Conservation (phyloP, 768 basidiomycete species). For the Mycena maculata region DNA sequence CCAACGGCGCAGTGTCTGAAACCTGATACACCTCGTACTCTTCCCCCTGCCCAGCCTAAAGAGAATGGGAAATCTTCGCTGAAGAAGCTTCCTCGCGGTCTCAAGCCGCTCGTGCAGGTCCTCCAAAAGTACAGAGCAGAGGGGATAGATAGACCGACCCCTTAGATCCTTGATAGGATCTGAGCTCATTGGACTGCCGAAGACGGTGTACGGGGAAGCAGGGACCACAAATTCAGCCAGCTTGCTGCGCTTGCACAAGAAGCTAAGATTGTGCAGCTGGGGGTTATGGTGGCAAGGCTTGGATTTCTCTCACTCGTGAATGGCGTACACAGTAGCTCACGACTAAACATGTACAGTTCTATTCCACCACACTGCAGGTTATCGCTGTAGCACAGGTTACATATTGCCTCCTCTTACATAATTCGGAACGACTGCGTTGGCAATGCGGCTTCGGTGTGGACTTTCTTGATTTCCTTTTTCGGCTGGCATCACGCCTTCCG, state of each 20-base stretch:
- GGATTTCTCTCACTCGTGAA: conserved; percentile 29
- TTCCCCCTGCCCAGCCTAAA: not conserved
- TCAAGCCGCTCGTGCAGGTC: conserved; percentile 6
- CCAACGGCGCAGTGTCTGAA: not conserved
- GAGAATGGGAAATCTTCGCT: not conserved
- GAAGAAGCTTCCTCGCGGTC: not conserved
- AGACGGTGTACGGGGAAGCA: conserved; percentile 44
- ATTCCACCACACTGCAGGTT: not conserved
- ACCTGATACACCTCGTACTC: not conserved
- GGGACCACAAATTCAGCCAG: conserved; percentile 45
- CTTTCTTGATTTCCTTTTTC: conserved; percentile 1
- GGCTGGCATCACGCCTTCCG: conserved; percentile 13
- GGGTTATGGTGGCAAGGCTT: conserved; percentile 40
- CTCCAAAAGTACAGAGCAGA: conserved; percentile 14
- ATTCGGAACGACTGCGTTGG: not conserved
- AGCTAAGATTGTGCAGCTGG: conserved; percentile 44
- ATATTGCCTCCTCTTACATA: not conserved
- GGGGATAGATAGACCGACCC: conserved; percentile 14
- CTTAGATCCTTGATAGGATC: conserved; percentile 21
- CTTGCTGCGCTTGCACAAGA: conserved; percentile 46
- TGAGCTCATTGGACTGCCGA: conserved; percentile 17
- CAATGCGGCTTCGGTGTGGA: conserved; percentile 7
- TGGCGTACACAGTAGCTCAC: not conserved
- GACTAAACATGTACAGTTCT: no score
- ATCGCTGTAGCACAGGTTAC: not conserved